These are phyloP conservation scores for Metroxylon sagu DNA, from an alignment of 176 grass and related monocot species.

Conservation along the genomic window DNA sequence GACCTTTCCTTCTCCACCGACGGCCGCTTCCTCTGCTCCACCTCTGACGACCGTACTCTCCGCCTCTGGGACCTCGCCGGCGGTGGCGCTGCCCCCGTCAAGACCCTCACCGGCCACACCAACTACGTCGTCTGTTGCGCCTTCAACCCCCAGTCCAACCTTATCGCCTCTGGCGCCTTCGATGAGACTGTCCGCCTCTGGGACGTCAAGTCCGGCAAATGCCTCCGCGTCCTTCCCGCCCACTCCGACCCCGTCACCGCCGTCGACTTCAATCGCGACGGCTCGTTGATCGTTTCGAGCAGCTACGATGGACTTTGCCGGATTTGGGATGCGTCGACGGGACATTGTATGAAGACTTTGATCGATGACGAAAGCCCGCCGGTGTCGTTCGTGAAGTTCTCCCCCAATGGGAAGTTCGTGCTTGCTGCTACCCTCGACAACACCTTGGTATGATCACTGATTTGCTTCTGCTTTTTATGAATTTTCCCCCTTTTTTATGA, in stretches of 20 bases:
- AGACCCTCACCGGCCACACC: conserved; percentile 3
- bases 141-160: conserved; percentile 12
- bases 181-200: conserved; percentile 17
- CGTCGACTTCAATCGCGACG: conserved; percentile 8
- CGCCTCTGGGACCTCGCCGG: conserved; percentile 10
- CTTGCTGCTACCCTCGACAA: conserved; percentile 12
- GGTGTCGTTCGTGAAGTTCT: conserved; percentile 14
- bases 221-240: conserved; percentile 2
- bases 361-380: conserved; percentile 15
- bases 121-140: conserved; percentile 12
- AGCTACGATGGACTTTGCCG: conserved; percentile 16
- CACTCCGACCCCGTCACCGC: conserved; percentile 14
- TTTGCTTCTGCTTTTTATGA: background rate
- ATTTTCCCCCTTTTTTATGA: no score
- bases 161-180: conserved; percentile 12
- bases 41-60: conserved; percentile 10
- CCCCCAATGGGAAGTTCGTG: conserved; percentile 16
- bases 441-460: conserved; percentile 2
- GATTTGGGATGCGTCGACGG: conserved; percentile 11
- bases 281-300: conserved; percentile 7
- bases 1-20: conserved; percentile 13
- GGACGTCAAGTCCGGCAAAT: conserved; percentile 15
- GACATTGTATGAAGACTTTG: conserved; percentile 8
- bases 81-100: background rate
- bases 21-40: conserved; percentile 17